Conservation (phyloP, 345 rosid genomes). For the Gossypium longicalyx region DNA sequence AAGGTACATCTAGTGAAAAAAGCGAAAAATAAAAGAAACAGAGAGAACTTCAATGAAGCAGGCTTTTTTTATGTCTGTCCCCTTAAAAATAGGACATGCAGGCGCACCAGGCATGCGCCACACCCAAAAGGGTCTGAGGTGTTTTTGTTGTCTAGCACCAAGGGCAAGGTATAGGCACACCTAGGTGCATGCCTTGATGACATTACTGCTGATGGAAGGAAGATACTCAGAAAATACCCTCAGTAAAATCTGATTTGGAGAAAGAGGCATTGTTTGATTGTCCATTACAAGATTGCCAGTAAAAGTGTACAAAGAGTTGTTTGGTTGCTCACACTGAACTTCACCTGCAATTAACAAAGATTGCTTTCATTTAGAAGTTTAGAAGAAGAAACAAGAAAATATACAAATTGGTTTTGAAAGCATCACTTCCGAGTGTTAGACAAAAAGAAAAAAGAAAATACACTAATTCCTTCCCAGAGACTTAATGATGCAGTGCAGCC, state of each 20-base stretch:
- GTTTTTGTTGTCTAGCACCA: neutral
- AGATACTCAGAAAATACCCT: conserved; percentile 52
- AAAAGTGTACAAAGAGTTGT: conserved; percentile 95
- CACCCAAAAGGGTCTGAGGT: neutral
- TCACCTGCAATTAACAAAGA: conserved; percentile 63
- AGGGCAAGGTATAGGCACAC: neutral
- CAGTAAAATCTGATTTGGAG: conserved; percentile 88
- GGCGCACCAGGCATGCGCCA: neutral
- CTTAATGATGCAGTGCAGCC: neutral
- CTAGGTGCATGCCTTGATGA: neutral
- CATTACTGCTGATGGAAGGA: neutral
- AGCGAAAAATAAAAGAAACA: neutral
- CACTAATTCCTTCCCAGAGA: neutral
- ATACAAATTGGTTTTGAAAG: neutral
- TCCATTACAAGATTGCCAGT: conserved; percentile 89
- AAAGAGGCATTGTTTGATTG: conserved; percentile 85
- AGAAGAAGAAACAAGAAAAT: neutral
- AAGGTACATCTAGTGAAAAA: neutral
- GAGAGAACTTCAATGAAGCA: neutral
- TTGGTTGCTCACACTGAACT: conserved; percentile 99
- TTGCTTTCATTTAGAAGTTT: conserved; percentile 6
- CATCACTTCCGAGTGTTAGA: neutral
- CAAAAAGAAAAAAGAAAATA: neutral
- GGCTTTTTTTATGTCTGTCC: neutral
- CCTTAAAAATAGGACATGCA: neutral